A percentile compares a stretch with the other conserved stretches of the same genome.
phyloP scores from a whole-genome alignment of 257 asterid species.

The Solanum phureja region DNA sequence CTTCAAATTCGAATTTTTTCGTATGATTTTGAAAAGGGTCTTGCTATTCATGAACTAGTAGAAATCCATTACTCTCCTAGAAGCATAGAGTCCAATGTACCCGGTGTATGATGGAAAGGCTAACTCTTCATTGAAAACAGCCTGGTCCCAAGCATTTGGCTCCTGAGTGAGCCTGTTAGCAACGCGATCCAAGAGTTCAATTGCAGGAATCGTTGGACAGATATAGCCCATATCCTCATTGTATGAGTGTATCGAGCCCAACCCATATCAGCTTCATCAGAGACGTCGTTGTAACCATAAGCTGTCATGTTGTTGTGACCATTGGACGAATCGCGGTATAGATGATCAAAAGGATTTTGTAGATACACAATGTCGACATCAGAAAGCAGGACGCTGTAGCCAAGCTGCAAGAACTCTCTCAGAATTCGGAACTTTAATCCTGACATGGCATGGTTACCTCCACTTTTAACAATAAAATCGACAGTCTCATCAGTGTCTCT shows the following conservation, averaged over 20 bases:
- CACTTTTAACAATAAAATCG: constrained; percentile 3
- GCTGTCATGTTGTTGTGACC: constrained; percentile 8
- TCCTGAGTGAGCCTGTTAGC: constrained; percentile 6
- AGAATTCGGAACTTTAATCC: constrained; percentile 10
- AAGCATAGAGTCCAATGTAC: constrained; percentile 10
- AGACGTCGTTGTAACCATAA: constrained; percentile 13
- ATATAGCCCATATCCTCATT: constrained; percentile 18
- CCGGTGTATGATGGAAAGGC: constrained; percentile 8
- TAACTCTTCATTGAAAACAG: constrained; percentile 14
- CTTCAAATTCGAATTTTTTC: constrained; percentile 1
- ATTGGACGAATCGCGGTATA: constrained; percentile 13
- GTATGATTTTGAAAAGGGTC: constrained; percentile 5
- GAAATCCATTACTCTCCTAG: constrained; percentile 9
- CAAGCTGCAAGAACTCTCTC: constrained; percentile 12
- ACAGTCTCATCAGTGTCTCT: constrained; percentile 5
- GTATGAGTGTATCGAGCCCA: constrained; percentile 15
- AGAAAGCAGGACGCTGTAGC: constrained; percentile 9
- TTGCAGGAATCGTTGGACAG: constrained; percentile 7
- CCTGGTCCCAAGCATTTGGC: constrained; percentile 1
- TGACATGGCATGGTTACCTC: constrained; percentile 7
- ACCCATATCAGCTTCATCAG: constrained; percentile 8
- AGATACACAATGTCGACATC: constrained; percentile 14
- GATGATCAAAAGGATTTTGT: constrained; percentile 14
- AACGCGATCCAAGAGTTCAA: constrained; percentile 15
- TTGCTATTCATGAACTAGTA: constrained; percentile 14